phyloP scores from a whole-genome alignment of 768 basidiomycete species.

The Boletus patriciae region DNA sequence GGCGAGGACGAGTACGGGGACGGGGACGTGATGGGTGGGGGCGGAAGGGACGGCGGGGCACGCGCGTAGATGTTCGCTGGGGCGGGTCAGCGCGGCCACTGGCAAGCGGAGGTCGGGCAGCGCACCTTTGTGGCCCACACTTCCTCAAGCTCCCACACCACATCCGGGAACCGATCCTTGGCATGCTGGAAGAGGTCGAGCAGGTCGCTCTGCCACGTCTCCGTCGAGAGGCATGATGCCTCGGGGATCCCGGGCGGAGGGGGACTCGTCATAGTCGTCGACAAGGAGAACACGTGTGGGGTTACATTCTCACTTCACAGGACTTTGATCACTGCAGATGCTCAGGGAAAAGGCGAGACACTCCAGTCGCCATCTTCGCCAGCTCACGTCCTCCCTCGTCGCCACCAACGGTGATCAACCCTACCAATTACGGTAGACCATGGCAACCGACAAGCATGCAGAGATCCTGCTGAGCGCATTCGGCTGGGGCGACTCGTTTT shows the following conservation, averaged over 20 bases:
- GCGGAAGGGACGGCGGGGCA: constrained; percentile 80
- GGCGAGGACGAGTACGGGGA: constrained; percentile 50
- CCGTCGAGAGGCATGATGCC: constrained; percentile 65
- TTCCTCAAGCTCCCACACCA: constrained; percentile 83
- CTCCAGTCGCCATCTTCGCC: neutral
- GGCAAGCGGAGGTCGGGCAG: neutral
- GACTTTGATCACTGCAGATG: constrained; percentile 95
- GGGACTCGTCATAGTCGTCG: too few relatives aligned
- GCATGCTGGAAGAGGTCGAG: constrained; percentile 73
- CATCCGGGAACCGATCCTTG: constrained; percentile 94
- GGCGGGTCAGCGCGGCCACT: neutral
- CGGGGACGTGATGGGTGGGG: constrained; percentile 55
- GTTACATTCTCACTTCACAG: constrained; percentile 50
- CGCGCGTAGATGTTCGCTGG: constrained; percentile 92
- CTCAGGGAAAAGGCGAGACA: constrained; percentile 86
- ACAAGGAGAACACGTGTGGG: too few relatives aligned
- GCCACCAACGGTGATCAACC: constrained; percentile 98
- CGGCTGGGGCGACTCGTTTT: constrained; percentile 91
- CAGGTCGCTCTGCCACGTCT: constrained; percentile 80
- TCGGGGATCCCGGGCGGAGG: constrained; percentile 41
- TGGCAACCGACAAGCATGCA: constrained; percentile 84
- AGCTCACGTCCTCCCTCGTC: constrained; percentile 45
- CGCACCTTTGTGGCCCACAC: constrained; percentile 95
- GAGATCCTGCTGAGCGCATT: constrained; percentile 78
- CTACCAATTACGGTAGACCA: constrained; percentile 97